Evolutionary conservation across 441 rosid genomes (phyloP).

Genomic region (Macaranga tanarius): DNA sequence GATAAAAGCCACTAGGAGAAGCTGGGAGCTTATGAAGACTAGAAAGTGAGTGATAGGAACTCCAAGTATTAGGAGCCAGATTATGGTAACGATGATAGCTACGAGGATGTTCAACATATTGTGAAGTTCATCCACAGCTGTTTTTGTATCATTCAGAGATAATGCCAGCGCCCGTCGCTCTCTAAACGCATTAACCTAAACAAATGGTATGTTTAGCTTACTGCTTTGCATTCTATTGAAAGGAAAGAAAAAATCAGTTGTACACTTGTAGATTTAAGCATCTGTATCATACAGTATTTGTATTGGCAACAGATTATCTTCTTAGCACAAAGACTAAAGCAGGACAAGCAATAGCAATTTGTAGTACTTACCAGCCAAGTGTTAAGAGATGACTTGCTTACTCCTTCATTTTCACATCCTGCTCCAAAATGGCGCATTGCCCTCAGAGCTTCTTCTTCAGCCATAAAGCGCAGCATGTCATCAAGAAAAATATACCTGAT

Average conservation of each 20-base stretch:
- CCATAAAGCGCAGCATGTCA: constrained; percentile 61
- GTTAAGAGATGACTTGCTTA: constrained; percentile 49
- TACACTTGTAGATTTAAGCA: too few species aligned
- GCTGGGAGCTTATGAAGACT: constrained; percentile 60
- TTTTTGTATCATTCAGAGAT: constrained; percentile 65
- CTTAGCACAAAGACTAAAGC: too few species aligned
- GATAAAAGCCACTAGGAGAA: constrained; percentile 53
- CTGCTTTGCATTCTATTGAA: too few species aligned
- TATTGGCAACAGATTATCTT: too few species aligned
- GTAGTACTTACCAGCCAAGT: constrained; percentile 50
- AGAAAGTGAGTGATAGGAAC: constrained; percentile 52
- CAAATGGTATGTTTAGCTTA: too few species aligned
- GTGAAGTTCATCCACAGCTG: constrained; percentile 61
- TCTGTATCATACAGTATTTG: too few species aligned
- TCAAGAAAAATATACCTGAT: constrained; percentile 52
- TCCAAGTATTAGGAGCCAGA: constrained; percentile 62
- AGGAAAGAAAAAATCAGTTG: too few species aligned
- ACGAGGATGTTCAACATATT: constrained; percentile 46
- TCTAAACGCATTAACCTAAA: constrained; percentile 52
- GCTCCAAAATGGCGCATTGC: constrained; percentile 45
- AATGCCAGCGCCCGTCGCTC: constrained; percentile 58
- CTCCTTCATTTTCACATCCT: constrained; percentile 36
- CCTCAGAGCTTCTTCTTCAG: constrained; percentile 49
- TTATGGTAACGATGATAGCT: constrained; percentile 35
- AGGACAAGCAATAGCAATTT: background rate